Base-by-base conservation (phyloP, 2,329 filamentous ascomycete genomes). In the Cercospora sesami region DNA sequence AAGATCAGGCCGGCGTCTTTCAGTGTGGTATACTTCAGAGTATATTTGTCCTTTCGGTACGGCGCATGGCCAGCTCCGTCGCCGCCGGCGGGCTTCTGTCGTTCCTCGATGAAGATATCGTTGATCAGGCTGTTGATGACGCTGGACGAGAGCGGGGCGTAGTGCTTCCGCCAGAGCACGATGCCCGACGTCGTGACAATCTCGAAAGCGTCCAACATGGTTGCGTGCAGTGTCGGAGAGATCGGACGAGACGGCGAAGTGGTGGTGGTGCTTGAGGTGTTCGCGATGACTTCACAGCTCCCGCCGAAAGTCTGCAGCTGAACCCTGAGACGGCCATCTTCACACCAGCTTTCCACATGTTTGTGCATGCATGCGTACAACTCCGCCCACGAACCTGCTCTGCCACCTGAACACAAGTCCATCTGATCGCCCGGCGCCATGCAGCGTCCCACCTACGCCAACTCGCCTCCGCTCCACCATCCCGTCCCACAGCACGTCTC, bases 401-500 rank as follows among this genome's bases (percentile, higher is more conserved):
- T 51, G 12, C 45, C 45, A 57, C 45, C 61, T 64, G 45, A 64
- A 23, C 18, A 64, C 45, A 33, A 57, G 26, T 36, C 39, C 21
- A 31, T 42, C 55, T 36, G 9, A 65, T 33, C 55, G 58, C n/a
- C 60, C 30, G 31, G 55, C 80, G 86, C 78, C 69, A 97, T 97
- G 94, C 94, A 97, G 83, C 91, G 93, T 79, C 86, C 90, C 78
- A 85, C 88, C 64, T 97, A 95, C 83, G 88, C 89, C 68, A 87
- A 90, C 75, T 97, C 93, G 78, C 94, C 94, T 79, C 94, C 94
- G 73, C 89, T 98, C 75, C 95, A 98, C 81, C 95, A 98, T 80
- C 95, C 95, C 67, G 93, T 98, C 68, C 95, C 95, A 70, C 95
- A 99, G 81, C 95, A 99, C 85, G 94, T 98, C 76, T 98, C 95